Evolutionary conservation across 306 rosid species (phyloP).

Genomic region (Spatholobus suberectus): DNA sequence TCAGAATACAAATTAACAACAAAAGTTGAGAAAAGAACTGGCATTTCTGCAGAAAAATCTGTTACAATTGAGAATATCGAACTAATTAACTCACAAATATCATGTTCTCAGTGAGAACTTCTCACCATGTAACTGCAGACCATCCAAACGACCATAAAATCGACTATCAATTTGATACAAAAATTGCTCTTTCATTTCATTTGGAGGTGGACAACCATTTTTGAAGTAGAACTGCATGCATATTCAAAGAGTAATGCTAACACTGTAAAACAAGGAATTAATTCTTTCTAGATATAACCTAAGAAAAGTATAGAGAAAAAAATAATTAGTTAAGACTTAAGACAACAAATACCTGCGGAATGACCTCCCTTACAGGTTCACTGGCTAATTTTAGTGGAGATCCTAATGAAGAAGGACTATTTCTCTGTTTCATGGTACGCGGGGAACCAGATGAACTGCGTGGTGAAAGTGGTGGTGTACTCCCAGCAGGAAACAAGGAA

Average conservation of each 20-base stretch:
- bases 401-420: constrained; percentile 69
- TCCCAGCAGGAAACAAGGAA: constrained; percentile 72
- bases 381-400: constrained; percentile 73
- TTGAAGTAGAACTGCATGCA: constrained; percentile 76
- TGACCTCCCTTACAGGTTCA: constrained; percentile 71
- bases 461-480: constrained; percentile 85
- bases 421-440: constrained; percentile 63
- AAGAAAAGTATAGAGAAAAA: background rate
- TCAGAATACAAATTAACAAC: constrained; percentile 37
- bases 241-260: constrained; percentile 32
- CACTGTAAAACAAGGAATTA: constrained; percentile 26
- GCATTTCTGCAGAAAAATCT: background rate
- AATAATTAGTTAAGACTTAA: constrained; percentile 28
- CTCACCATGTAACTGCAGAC: constrained; percentile 73
- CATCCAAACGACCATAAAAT: constrained; percentile 63
- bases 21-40: constrained; percentile 5
- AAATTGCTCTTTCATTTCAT: constrained; percentile 64
- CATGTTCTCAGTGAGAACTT: constrained; percentile 30
- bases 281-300: constrained; percentile 18
- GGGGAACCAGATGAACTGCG: constrained; percentile 88
- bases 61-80: constrained; percentile 12
- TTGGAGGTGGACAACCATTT: constrained; percentile 78
- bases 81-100: constrained; percentile 36
- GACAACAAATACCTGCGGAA: constrained; percentile 69
- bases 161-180: constrained; percentile 54